A percentile compares a stretch with the other conserved stretches of the same genome.
Evolutionary conservation across 1,139 yeast genomes (phyloP).

Genomic region (Saccharomyces pastorianus): DNA sequence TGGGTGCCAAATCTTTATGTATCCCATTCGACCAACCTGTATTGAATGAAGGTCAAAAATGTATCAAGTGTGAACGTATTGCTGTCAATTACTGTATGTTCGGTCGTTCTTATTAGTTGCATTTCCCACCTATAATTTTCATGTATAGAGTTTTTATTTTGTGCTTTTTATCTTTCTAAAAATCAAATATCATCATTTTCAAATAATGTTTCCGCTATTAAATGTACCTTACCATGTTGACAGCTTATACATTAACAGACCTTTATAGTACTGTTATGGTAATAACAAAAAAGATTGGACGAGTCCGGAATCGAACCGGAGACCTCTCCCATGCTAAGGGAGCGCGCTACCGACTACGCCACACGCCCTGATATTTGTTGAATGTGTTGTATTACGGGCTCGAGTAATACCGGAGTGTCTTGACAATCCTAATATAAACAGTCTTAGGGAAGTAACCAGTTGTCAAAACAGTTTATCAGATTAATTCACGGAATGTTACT

Average conservation of each 20-base stretch:
- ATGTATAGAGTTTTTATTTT: background rate
- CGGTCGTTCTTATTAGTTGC: constrained; percentile 77
- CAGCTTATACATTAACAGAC: background rate
- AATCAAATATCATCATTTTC: background rate
- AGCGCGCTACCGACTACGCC: constrained; percentile 93
- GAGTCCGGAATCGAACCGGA: constrained; percentile 88
- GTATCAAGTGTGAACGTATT: constrained; percentile 70
- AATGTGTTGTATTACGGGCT: background rate
- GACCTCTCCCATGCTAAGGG: constrained; percentile 88
- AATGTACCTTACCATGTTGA: background rate
- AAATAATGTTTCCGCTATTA: background rate
- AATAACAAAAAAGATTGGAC: constrained; percentile 42
- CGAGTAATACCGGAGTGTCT: too few relatives aligned
- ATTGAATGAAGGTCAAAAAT: constrained; percentile 68
- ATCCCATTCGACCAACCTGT: constrained; percentile 90
- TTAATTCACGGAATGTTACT: too few relatives aligned
- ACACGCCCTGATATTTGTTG: constrained; percentile 52
- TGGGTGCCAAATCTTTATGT: constrained; percentile 99
- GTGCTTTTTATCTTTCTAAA: background rate
- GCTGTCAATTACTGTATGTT: constrained; percentile 86
- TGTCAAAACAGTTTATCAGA: too few relatives aligned
- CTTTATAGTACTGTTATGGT: background rate
- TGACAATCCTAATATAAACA: too few relatives aligned
- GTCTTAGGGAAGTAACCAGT: too few relatives aligned
- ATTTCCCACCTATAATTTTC: background rate